Base-by-base conservation (phyloP, 306 rosid genomes). In the Ammopiptanthus mongolicus region DNA sequence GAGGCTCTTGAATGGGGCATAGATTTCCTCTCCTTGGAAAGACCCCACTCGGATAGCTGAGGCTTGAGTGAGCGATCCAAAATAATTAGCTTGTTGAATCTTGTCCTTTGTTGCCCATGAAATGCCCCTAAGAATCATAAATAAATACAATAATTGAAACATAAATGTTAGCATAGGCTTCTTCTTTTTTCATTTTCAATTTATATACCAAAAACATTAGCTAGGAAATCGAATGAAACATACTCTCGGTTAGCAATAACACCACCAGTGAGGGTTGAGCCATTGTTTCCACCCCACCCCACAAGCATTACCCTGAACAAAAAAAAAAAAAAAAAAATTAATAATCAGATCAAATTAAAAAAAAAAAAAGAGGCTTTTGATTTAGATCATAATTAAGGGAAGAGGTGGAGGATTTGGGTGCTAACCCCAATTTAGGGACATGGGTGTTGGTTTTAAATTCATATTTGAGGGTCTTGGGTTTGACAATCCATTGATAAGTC, bases 251-350 rank as follows among this genome's bases (percentile, higher is more conserved):
- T 95, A 2, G 99, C 97, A 19, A 92, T 95, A 73, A 92, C 96
- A 63, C 97, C 99, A 37, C 91, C 99, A 5, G 97, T 92, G 52
- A 95, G 97, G 65, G 92, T 86, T 3, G 88, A 83, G 37, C 99
- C 99, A 29, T 95, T 95, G 85, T 95, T 95, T 70, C 99, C 99
- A 33, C 97, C 97, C 97, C 99, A 95, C 1, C 98, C 98, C 36
- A 95, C 98, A 61, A 95, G 98, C 97, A 95, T 86, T 65, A 91
- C 97, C 86, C 98, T 95, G 42, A 28, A 19, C 41, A 58, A 51
- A 29, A 21, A 28, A 53, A 71, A 22, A 65, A 51, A 0, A 44
- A 25, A 70, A 69, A 33, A 62, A 79, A 21, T 6, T 3, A 5
- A 14, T 4, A 41, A 0, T 0, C 6, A 13, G 2, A 0, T 0